Evolutionary conservation across 768 basidiomycete species (phyloP).

Genomic region (Leucocoprinus sp.): DNA sequence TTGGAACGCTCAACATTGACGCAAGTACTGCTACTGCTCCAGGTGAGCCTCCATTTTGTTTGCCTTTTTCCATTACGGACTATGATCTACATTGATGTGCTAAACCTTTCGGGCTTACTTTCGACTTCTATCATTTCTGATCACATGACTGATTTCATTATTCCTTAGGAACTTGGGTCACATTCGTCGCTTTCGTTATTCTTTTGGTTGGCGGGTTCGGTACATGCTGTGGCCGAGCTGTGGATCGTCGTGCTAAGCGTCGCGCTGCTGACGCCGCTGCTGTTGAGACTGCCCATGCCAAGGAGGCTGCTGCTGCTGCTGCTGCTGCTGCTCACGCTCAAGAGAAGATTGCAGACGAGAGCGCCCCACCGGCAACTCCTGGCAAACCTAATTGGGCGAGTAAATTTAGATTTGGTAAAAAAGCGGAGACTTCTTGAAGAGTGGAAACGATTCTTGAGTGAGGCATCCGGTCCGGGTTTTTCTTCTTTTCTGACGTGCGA

Average conservation of each 20-base stretch:
- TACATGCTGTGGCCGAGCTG: conserved; percentile 12
- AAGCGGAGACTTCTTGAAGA: not conserved
- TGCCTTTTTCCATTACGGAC: conserved; percentile 1
- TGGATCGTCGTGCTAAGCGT: not conserved
- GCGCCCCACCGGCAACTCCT: not conserved
- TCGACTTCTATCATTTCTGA: not conserved
- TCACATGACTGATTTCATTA: not conserved
- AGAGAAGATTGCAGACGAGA: not conserved
- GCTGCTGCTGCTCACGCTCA: too few species aligned
- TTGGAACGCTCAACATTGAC: conserved; percentile 40
- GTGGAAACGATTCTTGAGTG: not conserved
- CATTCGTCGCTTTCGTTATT: conserved; percentile 9
- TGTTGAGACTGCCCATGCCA: not conserved
- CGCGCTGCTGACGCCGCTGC: not conserved
- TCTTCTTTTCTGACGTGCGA: too few species aligned
- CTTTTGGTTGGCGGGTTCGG: conserved; percentile 12
- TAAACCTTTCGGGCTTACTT: not conserved
- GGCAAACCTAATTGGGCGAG: not conserved
- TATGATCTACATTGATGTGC: not conserved
- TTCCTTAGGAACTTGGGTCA: conserved; percentile 13
- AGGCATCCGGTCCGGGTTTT: too few species aligned
- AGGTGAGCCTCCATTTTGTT: conserved; percentile 40
- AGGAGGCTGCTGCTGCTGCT: not conserved
- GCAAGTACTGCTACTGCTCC: conserved; percentile 48
- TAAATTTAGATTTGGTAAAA: conserved; percentile 8